Evolutionary conservation across 225 moss, liverwort and hornwort genomes (phyloP), one percentile per base, ranked within the genome.

Genomic region (Ulota crispa): DNA sequence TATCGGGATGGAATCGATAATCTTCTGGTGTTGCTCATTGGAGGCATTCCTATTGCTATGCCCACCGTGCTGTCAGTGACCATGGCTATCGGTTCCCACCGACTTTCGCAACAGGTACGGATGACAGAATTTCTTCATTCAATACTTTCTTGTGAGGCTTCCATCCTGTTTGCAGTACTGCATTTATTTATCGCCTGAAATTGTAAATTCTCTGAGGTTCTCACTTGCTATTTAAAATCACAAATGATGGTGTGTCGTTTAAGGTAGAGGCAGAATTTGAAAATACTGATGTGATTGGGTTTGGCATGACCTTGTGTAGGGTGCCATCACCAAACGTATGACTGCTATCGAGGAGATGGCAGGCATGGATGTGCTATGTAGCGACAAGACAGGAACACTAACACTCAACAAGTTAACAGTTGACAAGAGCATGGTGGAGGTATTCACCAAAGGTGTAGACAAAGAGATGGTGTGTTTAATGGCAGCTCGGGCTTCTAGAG

Each of bases 271-370:
- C 64, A 45, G n/a, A 39, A 50, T 41, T 27, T 14, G 63, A 65
- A 71, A 74, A 41, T 54, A 53, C 41, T 52, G 26, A 32, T 57
- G n/a, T 52, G 24, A 6, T 76, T 80, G 21, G 77, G 57, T 59
- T 64, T 79, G 52, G 43, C 42, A 52, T 81, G 61, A 81, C 24
- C 26, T 34, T 69, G 23, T 83, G 56, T 85, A 93, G 89, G 94
- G 94, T 36, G 94, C 92, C 15, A 94, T 94, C 21, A 92, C 92
- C 5, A 94, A 94, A 74, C 87, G 94, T 23, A 94, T 94, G 94
- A 94, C 94, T 36, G 93, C 93, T 65, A 93, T 93, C 62, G 93
- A 93, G 84, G 93, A 93, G 78, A 93, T 93, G 92, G 92, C 92
- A 18, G 92, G 89, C 26, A 93, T 93, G 92, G 92, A 93, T 45